A percentile compares a stretch with the other conserved stretches of the same genome.
Conservation (phyloP, 2,329 filamentous ascomycete species). For the Arthroderma uncinatum region DNA sequence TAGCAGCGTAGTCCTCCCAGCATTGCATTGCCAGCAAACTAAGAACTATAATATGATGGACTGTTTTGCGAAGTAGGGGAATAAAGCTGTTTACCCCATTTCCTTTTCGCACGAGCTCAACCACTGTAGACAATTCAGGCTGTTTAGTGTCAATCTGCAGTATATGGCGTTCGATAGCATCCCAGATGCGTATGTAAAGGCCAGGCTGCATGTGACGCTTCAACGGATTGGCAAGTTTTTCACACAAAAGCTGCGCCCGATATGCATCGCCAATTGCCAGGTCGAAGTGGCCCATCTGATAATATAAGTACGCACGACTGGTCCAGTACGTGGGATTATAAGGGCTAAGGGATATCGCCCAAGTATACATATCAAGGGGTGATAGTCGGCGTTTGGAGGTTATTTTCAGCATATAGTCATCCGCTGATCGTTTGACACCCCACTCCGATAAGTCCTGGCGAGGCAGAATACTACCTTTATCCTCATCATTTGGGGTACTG, state of each 20-base stretch:
- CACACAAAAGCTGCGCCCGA: constrained; percentile 26
- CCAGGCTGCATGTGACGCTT: constrained; percentile 20
- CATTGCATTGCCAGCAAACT: constrained; percentile 23
- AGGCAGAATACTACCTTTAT: constrained; percentile 16
- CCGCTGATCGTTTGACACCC: constrained; percentile 15
- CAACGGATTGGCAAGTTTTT: constrained; percentile 19
- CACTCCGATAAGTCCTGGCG: constrained; percentile 22
- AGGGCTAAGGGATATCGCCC: constrained; percentile 25
- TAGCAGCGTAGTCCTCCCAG: constrained; percentile 22
- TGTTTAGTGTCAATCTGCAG: constrained; percentile 13
- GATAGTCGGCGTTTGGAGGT: constrained; percentile 12
- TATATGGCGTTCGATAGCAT: constrained; percentile 27
- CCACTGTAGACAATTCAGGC: constrained; percentile 9
- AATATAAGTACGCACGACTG: constrained; percentile 27
- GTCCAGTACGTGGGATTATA: constrained; percentile 32
- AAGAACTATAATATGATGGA: constrained; percentile 24
- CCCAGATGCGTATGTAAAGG: constrained; percentile 22
- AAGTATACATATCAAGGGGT: constrained; percentile 29
- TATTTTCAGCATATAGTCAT: constrained; percentile 16
- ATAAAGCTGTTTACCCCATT: constrained; percentile 25
- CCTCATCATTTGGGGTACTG: constrained; percentile 1
- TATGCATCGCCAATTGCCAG: constrained; percentile 30
- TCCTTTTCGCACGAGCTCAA: constrained; percentile 16
- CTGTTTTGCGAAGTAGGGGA: constrained; percentile 20
- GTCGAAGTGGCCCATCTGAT: constrained; percentile 25